Base-by-base conservation (phyloP, 2,329 filamentous ascomycete species). In the Helotiales sp. region DNA sequence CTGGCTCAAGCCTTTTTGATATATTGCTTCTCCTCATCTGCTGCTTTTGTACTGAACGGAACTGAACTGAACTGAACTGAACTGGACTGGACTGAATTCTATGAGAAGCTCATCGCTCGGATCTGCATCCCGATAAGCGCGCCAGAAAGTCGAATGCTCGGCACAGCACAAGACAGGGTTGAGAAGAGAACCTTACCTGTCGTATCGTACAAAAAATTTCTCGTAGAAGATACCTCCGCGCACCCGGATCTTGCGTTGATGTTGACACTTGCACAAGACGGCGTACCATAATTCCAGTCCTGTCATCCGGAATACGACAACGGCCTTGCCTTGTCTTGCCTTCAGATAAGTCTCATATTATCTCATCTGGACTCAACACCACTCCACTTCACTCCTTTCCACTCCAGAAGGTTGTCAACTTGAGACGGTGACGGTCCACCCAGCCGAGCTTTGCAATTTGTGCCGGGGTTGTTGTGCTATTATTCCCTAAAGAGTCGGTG, bases 81-180 rank as follows among this genome's bases (percentile, higher is more conserved):
- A n/a, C n/a, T n/a, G n/a, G n/a, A n/a, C n/a, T n/a, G n/a, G n/a
- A n/a, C n/a, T n/a, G 26, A 58, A 28, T 45, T 47, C 22, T 43
- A 60, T 45, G 47, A 60, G 37, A 45, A 60, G 57, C 45, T 47
- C 57, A 45, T 30, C 34, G 37, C 57, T 60, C 40, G 57, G 57
- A 60, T 60, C 57, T 30, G 34, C 57, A 45, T 60, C 24, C 32
- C 30, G 30, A 57, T 24, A 37, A 37, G 54, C 24, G 30, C 20
- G n/a, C 52, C 52, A 57, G 52, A 34, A 37, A 57, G 32, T 34
- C 32, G 52, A 57, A 34, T 20, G 10, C 11, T 28, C 49, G 49
- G 43, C 43, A n/a, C 30, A 11, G 40, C 40, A 57, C 52, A 15
- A 34, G 52, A 57, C 32, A 57, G 32, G 52, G 52, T n/a, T n/a